Evolutionary conservation across 2,329 filamentous ascomycete genomes (phyloP).

Genomic region (Penicillium capsulatum): DNA sequence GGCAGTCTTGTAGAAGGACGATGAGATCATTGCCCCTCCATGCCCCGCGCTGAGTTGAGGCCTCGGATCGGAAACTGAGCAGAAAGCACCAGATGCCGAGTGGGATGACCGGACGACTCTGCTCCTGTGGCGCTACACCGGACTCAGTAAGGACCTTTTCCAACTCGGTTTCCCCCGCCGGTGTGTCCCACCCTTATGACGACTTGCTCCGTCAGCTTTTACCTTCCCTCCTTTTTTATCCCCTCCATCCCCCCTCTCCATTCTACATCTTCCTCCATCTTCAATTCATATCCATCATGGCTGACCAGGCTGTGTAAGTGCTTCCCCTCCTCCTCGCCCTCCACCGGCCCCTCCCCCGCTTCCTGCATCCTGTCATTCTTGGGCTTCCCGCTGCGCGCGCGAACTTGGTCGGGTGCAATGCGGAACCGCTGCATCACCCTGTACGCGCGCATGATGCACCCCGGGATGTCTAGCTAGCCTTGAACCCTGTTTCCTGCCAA

Average conservation of each 20-base stretch:
- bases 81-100: constrained; percentile 18
- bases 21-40: constrained; percentile 9
- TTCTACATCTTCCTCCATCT: constrained; percentile 18
- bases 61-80: background rate
- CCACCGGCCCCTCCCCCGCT: constrained; percentile 1
- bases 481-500: background rate
- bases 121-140: constrained; percentile 30
- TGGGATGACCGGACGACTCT: constrained; percentile 36
- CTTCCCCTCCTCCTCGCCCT: constrained; percentile 9
- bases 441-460: no score
- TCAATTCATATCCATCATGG: constrained; percentile 35
- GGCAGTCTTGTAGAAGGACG: no score
- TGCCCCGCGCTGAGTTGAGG: background rate
- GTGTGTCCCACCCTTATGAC: constrained; percentile 35
- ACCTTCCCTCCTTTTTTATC: constrained; percentile 18
- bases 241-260: constrained; percentile 14
- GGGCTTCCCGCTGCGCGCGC: background rate
- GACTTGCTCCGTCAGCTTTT: constrained; percentile 34
- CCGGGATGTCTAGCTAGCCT: no score
- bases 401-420: background rate
- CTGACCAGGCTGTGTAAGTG: constrained; percentile 46
- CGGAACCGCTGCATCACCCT: no score
- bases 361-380: background rate
- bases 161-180: constrained; percentile 11
- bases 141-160: constrained; percentile 10